Evolutionary conservation across 1,139 yeast genomes (phyloP).

Genomic region (Candida freyschussii): DNA sequence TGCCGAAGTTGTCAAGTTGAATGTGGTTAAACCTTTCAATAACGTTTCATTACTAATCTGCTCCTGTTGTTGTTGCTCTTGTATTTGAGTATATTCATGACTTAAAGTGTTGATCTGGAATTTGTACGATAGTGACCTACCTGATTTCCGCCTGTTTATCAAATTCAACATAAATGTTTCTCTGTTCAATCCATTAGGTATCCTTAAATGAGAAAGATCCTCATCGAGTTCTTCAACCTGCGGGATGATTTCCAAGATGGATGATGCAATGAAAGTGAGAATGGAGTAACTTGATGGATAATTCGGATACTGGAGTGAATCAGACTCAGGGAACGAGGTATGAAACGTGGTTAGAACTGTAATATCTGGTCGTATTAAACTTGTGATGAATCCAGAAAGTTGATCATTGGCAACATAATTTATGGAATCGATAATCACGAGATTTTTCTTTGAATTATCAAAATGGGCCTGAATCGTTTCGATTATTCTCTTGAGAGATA

Average conservation of each 20-base stretch:
- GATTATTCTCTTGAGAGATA: slow-evolving; percentile 26
- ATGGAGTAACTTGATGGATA: slow-evolving; percentile 41
- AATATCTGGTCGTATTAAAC: slow-evolving; percentile 48
- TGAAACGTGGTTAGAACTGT: slow-evolving; percentile 62
- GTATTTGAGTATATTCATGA: slow-evolving; percentile 46
- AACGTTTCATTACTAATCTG: slow-evolving; percentile 36
- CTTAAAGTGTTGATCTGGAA: slow-evolving; percentile 46
- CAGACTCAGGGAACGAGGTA: slow-evolving; percentile 38
- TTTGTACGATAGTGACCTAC: slow-evolving; percentile 60
- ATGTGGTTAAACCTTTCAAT: slow-evolving; percentile 75
- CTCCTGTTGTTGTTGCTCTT: slow-evolving; percentile 29
- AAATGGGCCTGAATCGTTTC: slow-evolving; percentile 26
- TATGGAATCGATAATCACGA: slow-evolving; percentile 58
- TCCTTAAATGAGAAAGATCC: slow-evolving; percentile 36
- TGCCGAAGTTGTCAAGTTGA: slow-evolving; percentile 70
- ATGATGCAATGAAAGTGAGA: slow-evolving; percentile 15
- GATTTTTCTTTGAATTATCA: slow-evolving; percentile 22
- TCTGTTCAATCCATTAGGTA: slow-evolving; percentile 51
- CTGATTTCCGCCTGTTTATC: slow-evolving; percentile 76
- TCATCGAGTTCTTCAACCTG: slow-evolving; percentile 50
- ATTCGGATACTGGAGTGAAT: slow-evolving; percentile 14
- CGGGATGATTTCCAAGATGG: slow-evolving; percentile 25
- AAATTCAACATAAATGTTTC: slow-evolving; percentile 44
- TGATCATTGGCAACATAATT: slow-evolving; percentile 49
- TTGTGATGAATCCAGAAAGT: slow-evolving; percentile 49